Percentiles rank a stretch among this genome's conserved stretches.
Conservation (phyloP, 768 basidiomycete genomes). For the Tremella yokohamensis region DNA sequence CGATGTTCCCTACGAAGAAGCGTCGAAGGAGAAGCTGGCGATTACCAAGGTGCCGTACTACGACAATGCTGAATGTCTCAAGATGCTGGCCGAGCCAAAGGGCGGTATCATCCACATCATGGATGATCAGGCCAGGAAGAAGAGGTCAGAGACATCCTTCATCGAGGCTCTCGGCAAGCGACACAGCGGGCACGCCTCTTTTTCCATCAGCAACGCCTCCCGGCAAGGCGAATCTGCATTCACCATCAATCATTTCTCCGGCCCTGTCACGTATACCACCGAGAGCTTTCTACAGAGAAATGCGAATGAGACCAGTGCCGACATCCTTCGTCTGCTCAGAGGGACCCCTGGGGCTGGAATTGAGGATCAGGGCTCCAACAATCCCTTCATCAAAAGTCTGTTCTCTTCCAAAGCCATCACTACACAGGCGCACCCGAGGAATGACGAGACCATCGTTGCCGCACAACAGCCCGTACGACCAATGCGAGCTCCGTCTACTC, state of each 20-base stretch:
- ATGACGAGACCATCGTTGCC: slow-evolving; percentile 92
- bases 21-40: slow-evolving; percentile 71
- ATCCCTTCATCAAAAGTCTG: slow-evolving; percentile 84
- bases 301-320: slow-evolving; percentile 81
- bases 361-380: slow-evolving; percentile 74
- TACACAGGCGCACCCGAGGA: slow-evolving; percentile 82
- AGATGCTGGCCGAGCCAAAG: slow-evolving; percentile 76
- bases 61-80: slow-evolving; percentile 85
- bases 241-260: slow-evolving; percentile 86
- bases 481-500: slow-evolving; percentile 85
- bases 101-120: slow-evolving; percentile 95
- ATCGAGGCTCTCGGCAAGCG: slow-evolving; percentile 89
- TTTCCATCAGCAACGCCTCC: slow-evolving; percentile 73
- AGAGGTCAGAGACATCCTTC: slow-evolving; percentile 92
- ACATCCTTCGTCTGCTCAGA: slow-evolving; percentile 83
- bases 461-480: slow-evolving; percentile 92
- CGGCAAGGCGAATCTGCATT: slow-evolving; percentile 76
- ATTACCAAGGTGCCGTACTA: slow-evolving; percentile 65
- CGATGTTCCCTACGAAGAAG: slow-evolving; percentile 76
- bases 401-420: slow-evolving; percentile 87
- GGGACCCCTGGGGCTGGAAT: slow-evolving; percentile 53
- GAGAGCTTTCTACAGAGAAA: slow-evolving; percentile 87
- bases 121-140: slow-evolving; percentile 90
- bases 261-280: slow-evolving; percentile 83
- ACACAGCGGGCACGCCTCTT: slow-evolving; percentile 88